phyloP scores from a whole-genome alignment of 2,329 filamentous ascomycete genomes.

The Ophioceras dolichostomum region DNA sequence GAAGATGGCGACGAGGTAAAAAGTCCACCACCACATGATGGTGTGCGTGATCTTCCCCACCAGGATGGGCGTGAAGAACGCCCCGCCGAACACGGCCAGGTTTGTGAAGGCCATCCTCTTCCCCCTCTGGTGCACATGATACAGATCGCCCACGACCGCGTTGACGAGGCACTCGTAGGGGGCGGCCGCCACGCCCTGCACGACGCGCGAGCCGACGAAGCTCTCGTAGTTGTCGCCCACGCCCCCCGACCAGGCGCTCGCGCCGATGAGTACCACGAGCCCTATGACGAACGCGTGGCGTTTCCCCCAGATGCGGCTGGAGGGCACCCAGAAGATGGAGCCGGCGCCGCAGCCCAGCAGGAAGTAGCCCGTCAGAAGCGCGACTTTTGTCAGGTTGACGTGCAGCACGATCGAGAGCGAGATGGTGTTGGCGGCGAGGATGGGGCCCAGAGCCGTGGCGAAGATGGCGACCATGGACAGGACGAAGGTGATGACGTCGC shows the following conservation, averaged over 20 bases:
- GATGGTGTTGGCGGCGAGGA: conserved; percentile 80
- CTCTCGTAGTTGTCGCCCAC: conserved; percentile 56
- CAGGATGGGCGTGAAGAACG: conserved; percentile 68
- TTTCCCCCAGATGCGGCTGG: conserved; percentile 84
- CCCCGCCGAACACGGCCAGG: conserved; percentile 42
- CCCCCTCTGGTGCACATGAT: conserved; percentile 69
- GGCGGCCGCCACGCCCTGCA: conserved; percentile 77
- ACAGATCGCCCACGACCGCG: conserved; percentile 78
- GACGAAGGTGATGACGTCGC: conserved; percentile 67
- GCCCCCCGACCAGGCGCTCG: conserved; percentile 67
- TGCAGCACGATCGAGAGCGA: conserved; percentile 58
- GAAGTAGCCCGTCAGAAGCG: conserved; percentile 77
- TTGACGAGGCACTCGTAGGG: conserved; percentile 88
- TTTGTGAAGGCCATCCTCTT: conserved; percentile 73
- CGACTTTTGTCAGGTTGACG: conserved; percentile 59
- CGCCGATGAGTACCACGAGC: conserved; percentile 58
- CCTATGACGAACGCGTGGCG: conserved; percentile 77
- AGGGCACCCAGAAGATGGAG: conserved; percentile 77
- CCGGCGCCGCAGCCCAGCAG: conserved; percentile 71
- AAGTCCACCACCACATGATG: conserved; percentile 78
- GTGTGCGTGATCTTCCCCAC: conserved; percentile 72
- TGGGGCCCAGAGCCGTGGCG: conserved; percentile 70
- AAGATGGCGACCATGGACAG: conserved; percentile 75
- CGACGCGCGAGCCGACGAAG: conserved; percentile 64
- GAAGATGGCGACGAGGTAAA: conserved; percentile 83